phyloP scores from a whole-genome alignment of 108 stramenopile genomes.

The Nitzschia sp. region DNA sequence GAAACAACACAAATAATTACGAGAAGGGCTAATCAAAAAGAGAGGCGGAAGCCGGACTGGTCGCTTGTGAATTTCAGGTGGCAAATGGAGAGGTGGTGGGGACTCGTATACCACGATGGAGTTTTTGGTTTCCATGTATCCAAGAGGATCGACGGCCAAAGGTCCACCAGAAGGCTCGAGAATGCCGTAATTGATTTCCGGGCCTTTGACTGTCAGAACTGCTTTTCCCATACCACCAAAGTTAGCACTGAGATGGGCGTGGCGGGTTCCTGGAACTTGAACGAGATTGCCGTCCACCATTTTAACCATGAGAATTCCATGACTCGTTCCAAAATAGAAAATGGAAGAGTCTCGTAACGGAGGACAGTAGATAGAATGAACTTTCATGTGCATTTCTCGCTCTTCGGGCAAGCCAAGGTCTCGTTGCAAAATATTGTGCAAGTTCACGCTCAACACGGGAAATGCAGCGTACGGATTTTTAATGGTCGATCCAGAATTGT shows the following conservation, averaged over 20 bases:
- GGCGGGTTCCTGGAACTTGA: constrained; percentile 37
- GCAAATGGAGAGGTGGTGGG: constrained; percentile 48
- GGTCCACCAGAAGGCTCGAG: constrained; percentile 28
- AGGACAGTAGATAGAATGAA: constrained; percentile 28
- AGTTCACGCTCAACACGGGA: constrained; percentile 22
- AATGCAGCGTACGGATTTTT: constrained; percentile 26
- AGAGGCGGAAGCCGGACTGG: constrained; percentile 52
- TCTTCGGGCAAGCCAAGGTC: constrained; percentile 26
- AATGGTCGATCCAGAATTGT: constrained; percentile 20
- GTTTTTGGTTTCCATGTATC: constrained; percentile 36
- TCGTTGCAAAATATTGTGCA: constrained; percentile 25
- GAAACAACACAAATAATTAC: constrained; percentile 66
- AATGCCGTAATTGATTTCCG: constrained; percentile 40
- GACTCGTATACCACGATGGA: constrained; percentile 44
- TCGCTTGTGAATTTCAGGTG: constrained; percentile 44
- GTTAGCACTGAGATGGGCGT: constrained; percentile 50
- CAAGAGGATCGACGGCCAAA: constrained; percentile 16
- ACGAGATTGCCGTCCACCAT: constrained; percentile 38
- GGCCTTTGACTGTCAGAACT: constrained; percentile 29
- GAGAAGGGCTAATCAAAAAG: constrained; percentile 71
- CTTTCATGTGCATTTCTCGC: constrained; percentile 17
- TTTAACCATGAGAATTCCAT: constrained; percentile 42
- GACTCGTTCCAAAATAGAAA: constrained; percentile 34
- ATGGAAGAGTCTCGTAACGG: constrained; percentile 29
- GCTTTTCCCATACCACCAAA: constrained; percentile 41